phyloP scores from a whole-genome alignment of 1,139 yeast species.

The Suhomyces wounanorum region DNA sequence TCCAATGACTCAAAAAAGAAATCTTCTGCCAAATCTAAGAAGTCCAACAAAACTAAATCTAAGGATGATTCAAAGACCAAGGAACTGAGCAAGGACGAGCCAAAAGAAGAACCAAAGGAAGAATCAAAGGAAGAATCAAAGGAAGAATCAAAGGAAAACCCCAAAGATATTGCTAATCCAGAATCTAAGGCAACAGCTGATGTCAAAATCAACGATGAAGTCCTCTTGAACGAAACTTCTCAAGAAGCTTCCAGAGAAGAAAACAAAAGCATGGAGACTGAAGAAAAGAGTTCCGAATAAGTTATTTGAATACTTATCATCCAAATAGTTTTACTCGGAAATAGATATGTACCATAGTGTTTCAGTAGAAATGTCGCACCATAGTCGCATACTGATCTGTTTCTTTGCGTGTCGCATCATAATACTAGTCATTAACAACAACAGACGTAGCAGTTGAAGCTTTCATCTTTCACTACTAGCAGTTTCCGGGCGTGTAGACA shows the following conservation, averaged over 20 bases:
- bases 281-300: neutral
- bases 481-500: too few relatives aligned
- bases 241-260: neutral
- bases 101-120: conserved; percentile 10
- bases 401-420: neutral
- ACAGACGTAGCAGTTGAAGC: neutral
- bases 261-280: neutral
- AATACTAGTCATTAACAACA: neutral
- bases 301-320: neutral
- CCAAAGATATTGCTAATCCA: neutral
- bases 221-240: neutral
- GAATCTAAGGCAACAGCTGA: neutral
- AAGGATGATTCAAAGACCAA: conserved; percentile 14
- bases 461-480: neutral
- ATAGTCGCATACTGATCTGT: neutral
- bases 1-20: neutral
- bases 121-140: conserved; percentile 10
- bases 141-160: conserved; percentile 4
- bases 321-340: neutral
- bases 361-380: neutral
- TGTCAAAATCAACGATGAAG: neutral
- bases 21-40: neutral
- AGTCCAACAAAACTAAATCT: conserved; percentile 1
- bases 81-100: conserved; percentile 3
- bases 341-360: conserved; percentile 7